phyloP scores from a whole-genome alignment of 1,284 basidiomycete genomes.

The Wallemia hederae region DNA sequence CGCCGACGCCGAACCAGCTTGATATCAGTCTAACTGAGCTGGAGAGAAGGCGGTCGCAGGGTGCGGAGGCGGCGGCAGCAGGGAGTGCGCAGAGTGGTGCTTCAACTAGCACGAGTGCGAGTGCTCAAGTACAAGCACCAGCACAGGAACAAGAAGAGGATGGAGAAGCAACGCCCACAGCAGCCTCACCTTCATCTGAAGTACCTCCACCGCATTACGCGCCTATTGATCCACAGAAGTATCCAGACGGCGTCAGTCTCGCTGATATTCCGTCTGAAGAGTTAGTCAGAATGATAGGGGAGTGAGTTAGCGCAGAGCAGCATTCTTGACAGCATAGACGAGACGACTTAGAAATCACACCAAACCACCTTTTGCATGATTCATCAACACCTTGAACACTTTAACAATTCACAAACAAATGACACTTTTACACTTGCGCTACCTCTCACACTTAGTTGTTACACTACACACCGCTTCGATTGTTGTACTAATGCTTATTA shows the following conservation, averaged over 20 bases:
- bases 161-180: not conserved
- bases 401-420: no score
- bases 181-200: not conserved
- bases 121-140: not conserved
- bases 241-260: not conserved
- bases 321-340: not conserved
- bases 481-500: no score
- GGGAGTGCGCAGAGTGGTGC: no score
- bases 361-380: no score
- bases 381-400: no score
- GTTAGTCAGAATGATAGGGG: not conserved
- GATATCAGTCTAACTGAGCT: conserved; percentile 21
- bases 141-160: not conserved
- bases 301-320: not conserved
- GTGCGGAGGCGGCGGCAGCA: not conserved
- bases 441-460: no score
- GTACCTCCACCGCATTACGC: not conserved
- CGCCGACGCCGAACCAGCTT: conserved; percentile 23
- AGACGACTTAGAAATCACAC: not conserved
- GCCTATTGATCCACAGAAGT: not conserved
- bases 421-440: no score
- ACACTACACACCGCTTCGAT: no score
- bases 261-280: not conserved
- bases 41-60: not conserved
- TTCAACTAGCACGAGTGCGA: not conserved